A percentile compares a stretch with the other conserved stretches of the same genome.
These are phyloP conservation scores for Smittium culicis DNA, from an alignment of 371 early-diverging fungal species.

Conservation along the genomic window DNA sequence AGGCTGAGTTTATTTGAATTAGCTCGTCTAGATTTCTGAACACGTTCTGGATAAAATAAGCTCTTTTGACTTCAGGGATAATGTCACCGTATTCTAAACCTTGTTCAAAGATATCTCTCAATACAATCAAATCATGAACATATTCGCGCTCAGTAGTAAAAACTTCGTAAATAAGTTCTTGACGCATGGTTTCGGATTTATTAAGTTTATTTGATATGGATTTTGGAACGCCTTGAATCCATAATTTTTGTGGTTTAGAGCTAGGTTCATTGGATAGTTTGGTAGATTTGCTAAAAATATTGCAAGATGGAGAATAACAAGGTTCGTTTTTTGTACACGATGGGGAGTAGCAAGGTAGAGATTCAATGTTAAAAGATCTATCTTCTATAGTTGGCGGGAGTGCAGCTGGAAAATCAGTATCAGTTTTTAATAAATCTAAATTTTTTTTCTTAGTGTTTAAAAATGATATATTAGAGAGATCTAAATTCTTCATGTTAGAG, in stretches of 20 bases:
- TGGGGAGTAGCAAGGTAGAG: conserved; percentile 74
- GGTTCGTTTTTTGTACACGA: conserved; percentile 64
- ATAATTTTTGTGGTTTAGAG: conserved; percentile 15
- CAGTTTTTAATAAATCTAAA: too few species aligned
- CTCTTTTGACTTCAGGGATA: conserved; percentile 43
- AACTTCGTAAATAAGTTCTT: conserved; percentile 83
- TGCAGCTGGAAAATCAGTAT: neutral
- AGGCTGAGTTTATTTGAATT: conserved; percentile 45
- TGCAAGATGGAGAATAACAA: conserved; percentile 76
- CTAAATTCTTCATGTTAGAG: too few species aligned
- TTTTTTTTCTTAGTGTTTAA: too few species aligned
- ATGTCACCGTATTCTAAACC: conserved; percentile 50
- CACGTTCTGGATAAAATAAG: conserved; percentile 51
- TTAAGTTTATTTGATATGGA: conserved; percentile 55
- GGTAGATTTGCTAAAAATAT: conserved; percentile 19
- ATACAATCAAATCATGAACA: conserved; percentile 60
- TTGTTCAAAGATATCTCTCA: conserved; percentile 63
- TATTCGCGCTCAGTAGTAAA: conserved; percentile 81
- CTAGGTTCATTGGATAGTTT: neutral
- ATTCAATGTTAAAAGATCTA: neutral
- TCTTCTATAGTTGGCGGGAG: too few species aligned
- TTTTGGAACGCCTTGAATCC: conserved; percentile 53
- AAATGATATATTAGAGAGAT: too few species aligned
- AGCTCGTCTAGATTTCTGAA: conserved; percentile 73
- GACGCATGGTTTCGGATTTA: conserved; percentile 62